Conservation (phyloP, 2,329 filamentous ascomycete genomes). For the Exutisphaerella laricina region DNA sequence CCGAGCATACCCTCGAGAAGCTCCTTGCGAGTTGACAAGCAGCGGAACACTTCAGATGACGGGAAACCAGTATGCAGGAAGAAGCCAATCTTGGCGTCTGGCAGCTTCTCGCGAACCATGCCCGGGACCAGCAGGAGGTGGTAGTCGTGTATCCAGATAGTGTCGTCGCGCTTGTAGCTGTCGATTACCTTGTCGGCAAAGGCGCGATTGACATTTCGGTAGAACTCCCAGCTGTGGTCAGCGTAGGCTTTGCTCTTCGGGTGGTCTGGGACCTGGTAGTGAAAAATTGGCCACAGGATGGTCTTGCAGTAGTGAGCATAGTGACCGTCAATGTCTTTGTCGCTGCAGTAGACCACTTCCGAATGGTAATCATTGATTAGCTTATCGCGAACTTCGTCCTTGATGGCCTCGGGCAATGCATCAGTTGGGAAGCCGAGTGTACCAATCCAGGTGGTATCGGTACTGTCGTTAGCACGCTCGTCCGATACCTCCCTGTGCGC, state of each 20-base stretch:
- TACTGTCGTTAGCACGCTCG: constrained; percentile 54
- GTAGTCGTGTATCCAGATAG: constrained; percentile 95
- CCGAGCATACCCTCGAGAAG: constrained; percentile 89
- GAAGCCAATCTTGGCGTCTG: constrained; percentile 92
- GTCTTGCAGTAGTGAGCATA: constrained; percentile 97
- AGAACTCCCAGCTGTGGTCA: constrained; percentile 81
- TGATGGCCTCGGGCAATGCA: constrained; percentile 68
- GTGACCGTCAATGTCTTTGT: constrained; percentile 90
- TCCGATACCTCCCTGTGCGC: constrained; percentile 69
- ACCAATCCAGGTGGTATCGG: constrained; percentile 83
- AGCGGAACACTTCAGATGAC: constrained; percentile 92
- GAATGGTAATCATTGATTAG: constrained; percentile 71
- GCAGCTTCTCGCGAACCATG: constrained; percentile 84
- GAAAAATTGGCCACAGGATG: constrained; percentile 95
- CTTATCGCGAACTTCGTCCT: constrained; percentile 75
- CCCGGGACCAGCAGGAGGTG: constrained; percentile 81
- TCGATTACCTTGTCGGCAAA: constrained; percentile 87
- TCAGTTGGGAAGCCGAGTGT: constrained; percentile 94
- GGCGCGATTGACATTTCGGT: constrained; percentile 84
- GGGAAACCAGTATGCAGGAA: constrained; percentile 94
- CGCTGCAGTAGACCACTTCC: constrained; percentile 75
- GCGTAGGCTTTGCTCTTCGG: constrained; percentile 98
- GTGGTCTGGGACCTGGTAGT: constrained; percentile 96
- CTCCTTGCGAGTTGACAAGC: constrained; percentile 77
- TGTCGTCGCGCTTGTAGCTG: constrained; percentile 89